Evolutionary conservation across 768 basidiomycete genomes (phyloP), one percentile per base, ranked within the genome.

Genomic region (Russula sp.): DNA sequence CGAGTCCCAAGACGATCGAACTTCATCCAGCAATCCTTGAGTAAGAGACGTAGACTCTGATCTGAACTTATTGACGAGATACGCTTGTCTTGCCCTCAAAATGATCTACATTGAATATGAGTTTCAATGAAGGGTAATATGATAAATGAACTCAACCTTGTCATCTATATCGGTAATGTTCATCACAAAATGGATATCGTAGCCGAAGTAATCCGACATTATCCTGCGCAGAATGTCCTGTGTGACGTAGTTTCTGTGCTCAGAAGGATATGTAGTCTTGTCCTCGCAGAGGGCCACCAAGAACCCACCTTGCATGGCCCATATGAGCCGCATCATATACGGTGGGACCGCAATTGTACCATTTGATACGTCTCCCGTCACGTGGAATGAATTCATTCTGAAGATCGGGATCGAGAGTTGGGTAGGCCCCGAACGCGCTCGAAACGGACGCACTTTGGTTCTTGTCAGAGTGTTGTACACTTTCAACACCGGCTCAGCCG

Each of bases 91-190:
- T 9, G 96, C 92, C 45, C 95, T 86, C 45, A 89, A 73, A 69
- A 98, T 98, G 73, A 98, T 99, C 97, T 98, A 68, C 8, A 20
- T 42, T n/a, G 13, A 27, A 34, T 37, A 20, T 66, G 47, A 31
- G 49, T 34, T 16, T 20, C n/a, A n/a, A 27, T 39, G 32, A 31
- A 48, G n/a, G 44, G 37, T 7, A 10, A 63, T 77, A 31, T 44
- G 45, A 22, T 54, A 56, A 44, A 53, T 34, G 18, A 31, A 40
- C 11, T 11, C 57, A 63, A 91, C 96, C 85, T 99, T 99, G 82
- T 98, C 97, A 71, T 99, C 97, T 65, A 99, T 97, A 75, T 99
- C 96, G 5, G 97, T 99, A 69, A 99, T 85, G 74, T 99, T 99
- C 94, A 97, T 97, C 50, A 98, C 96, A 71, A 98, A 97, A 73